Evolutionary conservation across 2,329 filamentous ascomycete species (phyloP), one percentile per base, ranked within the genome.

Genomic region (Phialocephala subalpina): DNA sequence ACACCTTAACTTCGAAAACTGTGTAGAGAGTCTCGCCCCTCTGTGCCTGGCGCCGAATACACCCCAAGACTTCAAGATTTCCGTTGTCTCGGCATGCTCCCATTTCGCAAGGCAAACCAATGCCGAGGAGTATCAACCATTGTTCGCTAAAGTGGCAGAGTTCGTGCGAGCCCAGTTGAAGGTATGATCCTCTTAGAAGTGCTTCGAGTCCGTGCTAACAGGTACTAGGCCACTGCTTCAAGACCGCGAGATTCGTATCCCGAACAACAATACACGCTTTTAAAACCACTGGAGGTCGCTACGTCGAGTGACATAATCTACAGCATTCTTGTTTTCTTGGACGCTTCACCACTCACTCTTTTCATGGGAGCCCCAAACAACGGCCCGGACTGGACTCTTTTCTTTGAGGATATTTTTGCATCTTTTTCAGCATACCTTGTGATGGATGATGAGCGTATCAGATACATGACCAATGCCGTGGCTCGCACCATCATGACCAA

Each of bases 41-140:
- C 78, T 80, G 9, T 91, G 89, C 69, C 82, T 90, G 56, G 80
- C 84, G 40, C 77, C 83, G n/a, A 82, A 80, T 62, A 81, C 88
- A 1, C 87, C 89, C 9, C 78, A 82, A 60, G 82, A 80, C 60
- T 90, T 90, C 77, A 90, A 89, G 75, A 82, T 90, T 55, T 86
- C 88, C 9, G 82, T 87, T 29, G 82, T 90, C 25, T 86, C 88
- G 73, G 86, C 84, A 12, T 90, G 88, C 71, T 84, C 85, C 42
- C 86, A 90, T 73, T 89, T 90, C 77, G 86, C 87, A 9, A 81
- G 83, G 59, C 81, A 86, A 65, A 77, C 80, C 4, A 80, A 85
- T 67, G 75, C 82, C 12, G 76, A 80, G 11, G 79, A 81, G 57
- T 90, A 87, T 69, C 78, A 81, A 45, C 81, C 81, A n/a, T 77